A percentile compares a stretch with the other conserved stretches of the same genome.
Conservation (phyloP, 176 grass and related monocot genomes). For the Aegilops sharonensis region DNA sequence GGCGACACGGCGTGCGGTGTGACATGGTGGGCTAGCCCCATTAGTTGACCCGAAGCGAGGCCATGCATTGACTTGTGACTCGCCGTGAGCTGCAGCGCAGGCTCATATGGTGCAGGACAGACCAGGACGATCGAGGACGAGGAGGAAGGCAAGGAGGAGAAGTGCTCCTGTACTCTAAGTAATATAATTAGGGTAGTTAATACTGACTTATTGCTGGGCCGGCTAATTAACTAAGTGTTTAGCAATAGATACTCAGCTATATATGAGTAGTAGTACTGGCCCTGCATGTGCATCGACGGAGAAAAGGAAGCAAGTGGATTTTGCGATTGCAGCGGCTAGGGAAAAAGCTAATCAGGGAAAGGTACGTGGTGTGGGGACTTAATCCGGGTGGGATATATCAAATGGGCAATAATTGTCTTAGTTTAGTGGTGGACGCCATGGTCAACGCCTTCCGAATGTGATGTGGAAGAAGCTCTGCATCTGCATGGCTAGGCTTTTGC, state of each 20-base stretch:
- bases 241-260: too few species aligned
- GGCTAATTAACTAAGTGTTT: neutral
- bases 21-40: neutral
- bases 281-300: too few species aligned
- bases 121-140: neutral
- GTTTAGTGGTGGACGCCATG: neutral
- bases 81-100: neutral
- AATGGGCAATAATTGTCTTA: neutral
- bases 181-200: too few species aligned
- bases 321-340: too few species aligned
- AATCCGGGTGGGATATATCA: neutral
- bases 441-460: neutral
- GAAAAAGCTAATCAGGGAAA: too few species aligned
- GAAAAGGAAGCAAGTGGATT: too few species aligned
- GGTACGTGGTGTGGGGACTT: neutral
- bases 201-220: neutral
- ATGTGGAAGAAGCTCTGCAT: neutral
- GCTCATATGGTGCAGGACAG: neutral
- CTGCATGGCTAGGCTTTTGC: neutral
- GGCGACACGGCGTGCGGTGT: slow-evolving; percentile 20
- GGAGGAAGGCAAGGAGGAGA: neutral
- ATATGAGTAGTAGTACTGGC: too few species aligned
- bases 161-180: neutral
- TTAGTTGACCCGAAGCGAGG: neutral
- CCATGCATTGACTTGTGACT: neutral